These are phyloP conservation scores for Tetrahymena malaccensis DNA, from an alignment of 73 alveolate genomes.

Conservation along the genomic window DNA sequence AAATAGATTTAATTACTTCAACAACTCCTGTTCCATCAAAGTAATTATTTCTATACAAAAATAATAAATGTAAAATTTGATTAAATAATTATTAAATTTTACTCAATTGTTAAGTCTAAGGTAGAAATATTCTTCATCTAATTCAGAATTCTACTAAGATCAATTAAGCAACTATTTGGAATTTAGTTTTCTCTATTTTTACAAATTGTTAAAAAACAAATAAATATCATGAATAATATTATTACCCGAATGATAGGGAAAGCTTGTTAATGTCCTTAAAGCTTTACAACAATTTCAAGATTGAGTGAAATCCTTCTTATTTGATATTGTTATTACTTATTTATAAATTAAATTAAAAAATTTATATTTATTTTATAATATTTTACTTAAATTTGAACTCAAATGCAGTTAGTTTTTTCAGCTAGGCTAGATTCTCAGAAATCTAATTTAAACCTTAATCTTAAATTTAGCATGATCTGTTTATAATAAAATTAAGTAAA, in stretches of 20 bases:
- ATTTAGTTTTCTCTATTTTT: neutral
- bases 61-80: too few species aligned
- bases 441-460: neutral
- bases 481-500: neutral
- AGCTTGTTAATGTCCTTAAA: neutral
- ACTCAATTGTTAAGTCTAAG: neutral
- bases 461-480: neutral
- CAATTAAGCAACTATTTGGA: neutral
- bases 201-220: too few species aligned
- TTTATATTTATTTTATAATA: too few species aligned
- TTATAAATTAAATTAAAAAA: neutral
- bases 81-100: neutral
- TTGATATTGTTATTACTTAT: neutral
- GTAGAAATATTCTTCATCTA: neutral
- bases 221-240: neutral
- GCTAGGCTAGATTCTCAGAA: neutral
- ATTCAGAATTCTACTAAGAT: neutral
- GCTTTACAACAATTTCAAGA: neutral
- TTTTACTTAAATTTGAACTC: neutral
- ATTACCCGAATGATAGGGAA: neutral
- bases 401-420: neutral
- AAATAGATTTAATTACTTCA: neutral
- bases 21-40: neutral
- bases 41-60: neutral
- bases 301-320: neutral